These are phyloP conservation scores for Fraxinus pennsylvanica DNA, from an alignment of 257 asterid genomes.

Conservation along the genomic window DNA sequence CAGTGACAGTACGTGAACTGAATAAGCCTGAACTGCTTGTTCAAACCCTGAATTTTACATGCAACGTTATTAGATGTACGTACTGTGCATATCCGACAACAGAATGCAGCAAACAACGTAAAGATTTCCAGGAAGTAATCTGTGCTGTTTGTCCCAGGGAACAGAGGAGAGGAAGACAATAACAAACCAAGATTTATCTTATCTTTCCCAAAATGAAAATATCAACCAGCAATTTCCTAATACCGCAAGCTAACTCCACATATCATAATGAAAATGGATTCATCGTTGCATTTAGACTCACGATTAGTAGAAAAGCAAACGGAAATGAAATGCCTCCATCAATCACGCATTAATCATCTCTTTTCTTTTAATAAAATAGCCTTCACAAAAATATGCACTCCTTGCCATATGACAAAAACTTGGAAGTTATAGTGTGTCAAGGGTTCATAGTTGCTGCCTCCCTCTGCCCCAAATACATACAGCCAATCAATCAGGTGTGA, in stretches of 20 bases:
- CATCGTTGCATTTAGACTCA: not conserved
- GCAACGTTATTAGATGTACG: not conserved
- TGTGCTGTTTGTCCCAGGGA: not conserved
- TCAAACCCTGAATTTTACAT: slow-evolving; percentile 63
- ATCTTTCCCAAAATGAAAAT: not conserved
- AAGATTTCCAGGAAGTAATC: not conserved
- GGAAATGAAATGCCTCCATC: not conserved
- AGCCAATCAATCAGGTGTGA: not conserved
- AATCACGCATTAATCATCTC: not conserved
- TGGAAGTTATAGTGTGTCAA: not conserved
- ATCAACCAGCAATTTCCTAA: not conserved
- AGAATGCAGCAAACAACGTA: not conserved
- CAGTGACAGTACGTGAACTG: slow-evolving; percentile 75
- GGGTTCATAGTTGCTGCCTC: not conserved
- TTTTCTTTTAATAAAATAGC: no score
- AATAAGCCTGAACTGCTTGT: slow-evolving; percentile 84
- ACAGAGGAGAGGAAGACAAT: not conserved
- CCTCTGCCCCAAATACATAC: not conserved
- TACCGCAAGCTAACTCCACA: not conserved
- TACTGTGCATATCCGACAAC: not conserved
- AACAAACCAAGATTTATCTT: not conserved
- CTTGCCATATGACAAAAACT: not conserved
- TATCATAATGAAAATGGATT: not conserved
- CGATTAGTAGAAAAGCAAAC: not conserved
- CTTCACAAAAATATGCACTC: not conserved